Base-by-base conservation (phyloP, 2,329 filamentous ascomycete species). In the Pezicula carpinea region DNA sequence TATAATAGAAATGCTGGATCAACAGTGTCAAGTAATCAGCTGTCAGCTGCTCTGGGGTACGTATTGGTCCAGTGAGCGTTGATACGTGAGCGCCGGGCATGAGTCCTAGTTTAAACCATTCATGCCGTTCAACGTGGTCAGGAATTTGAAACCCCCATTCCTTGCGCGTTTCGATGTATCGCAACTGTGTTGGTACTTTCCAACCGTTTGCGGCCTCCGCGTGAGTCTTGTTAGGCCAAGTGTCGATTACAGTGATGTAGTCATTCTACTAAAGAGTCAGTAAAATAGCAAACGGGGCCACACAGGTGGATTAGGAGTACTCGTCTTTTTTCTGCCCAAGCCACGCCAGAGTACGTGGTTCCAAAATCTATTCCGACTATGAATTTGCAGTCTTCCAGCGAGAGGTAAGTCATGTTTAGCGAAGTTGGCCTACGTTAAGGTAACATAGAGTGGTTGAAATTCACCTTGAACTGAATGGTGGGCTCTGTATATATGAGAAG, bases 11-110 rank as follows among this genome's bases (percentile, higher is more conserved):
- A 51, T 80, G 71, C 10, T 51, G 26, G 18, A 73, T 69, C 5
- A 77, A 65, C 22, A 68, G 73, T 7, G 66, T 69, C 11, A 76
- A 67, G 53, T 72, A 81, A 52, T 74, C 74, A 8, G 70, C 70
- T 32, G 71, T 70, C 18, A 71, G 66, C 43, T 63, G 60, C 42
- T 70, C 67, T 21, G 10, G 67, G 59, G 23, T 5, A 8, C 5
- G 66, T 59, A 4, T 66, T 60, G 7, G 60, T 51, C 15, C 74
- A 56, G 75, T 80, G 83, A 2, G 69, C 72, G 39, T 79, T 69
- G 33, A 11, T 14, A 35, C 7, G 7, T 15, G 8, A 19, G 5
- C 14, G 10, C 10, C 6, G 8, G 10, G 15, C 3, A 21, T 1
- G 19, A 47, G 46, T 38, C 38, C 49, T 43, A 52, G 26, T 26